Evolutionary conservation across 2,329 filamentous ascomycete species (phyloP).

Genomic region (Fusarium solani-melongenae): DNA sequence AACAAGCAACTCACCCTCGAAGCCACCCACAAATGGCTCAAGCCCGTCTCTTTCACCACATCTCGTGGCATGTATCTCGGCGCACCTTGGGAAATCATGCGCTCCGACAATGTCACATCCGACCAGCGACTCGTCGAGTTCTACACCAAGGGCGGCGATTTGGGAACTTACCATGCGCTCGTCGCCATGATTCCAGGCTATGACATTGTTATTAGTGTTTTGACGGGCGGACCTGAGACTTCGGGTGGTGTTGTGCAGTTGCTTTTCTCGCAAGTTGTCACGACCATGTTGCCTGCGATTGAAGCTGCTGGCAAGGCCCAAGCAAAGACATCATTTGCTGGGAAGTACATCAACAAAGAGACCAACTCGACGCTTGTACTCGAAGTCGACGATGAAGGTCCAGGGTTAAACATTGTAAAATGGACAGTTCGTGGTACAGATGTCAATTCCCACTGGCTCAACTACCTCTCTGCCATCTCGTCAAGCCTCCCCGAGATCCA

Average conservation of each 20-base stretch:
- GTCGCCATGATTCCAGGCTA: slow-evolving; percentile 14
- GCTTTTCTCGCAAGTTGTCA: slow-evolving; percentile 9
- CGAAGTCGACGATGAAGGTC: neutral
- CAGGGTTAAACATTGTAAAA: neutral
- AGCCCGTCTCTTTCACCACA: slow-evolving; percentile 1
- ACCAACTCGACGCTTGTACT: neutral
- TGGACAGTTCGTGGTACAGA: slow-evolving; percentile 14
- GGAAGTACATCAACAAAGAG: neutral
- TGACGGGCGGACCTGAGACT: neutral
- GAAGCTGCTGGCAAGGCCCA: slow-evolving; percentile 9
- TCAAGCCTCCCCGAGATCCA: neutral
- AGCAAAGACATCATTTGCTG: neutral
- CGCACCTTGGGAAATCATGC: slow-evolving; percentile 10
- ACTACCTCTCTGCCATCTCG: neutral
- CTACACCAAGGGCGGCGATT: slow-evolving; percentile 5
- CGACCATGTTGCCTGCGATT: neutral
- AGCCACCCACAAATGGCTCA: slow-evolving; percentile 1
- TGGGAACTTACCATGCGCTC: slow-evolving; percentile 9
- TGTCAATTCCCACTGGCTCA: neutral
- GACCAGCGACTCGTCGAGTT: slow-evolving; percentile 8
- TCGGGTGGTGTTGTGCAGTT: neutral
- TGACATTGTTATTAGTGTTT: slow-evolving; percentile 1
- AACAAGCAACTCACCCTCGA: neutral
- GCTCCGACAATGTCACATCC: slow-evolving; percentile 8
- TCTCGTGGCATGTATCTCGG: neutral